phyloP scores from a whole-genome alignment of 208 protist genomes.

The Crithidia expoeki region DNA sequence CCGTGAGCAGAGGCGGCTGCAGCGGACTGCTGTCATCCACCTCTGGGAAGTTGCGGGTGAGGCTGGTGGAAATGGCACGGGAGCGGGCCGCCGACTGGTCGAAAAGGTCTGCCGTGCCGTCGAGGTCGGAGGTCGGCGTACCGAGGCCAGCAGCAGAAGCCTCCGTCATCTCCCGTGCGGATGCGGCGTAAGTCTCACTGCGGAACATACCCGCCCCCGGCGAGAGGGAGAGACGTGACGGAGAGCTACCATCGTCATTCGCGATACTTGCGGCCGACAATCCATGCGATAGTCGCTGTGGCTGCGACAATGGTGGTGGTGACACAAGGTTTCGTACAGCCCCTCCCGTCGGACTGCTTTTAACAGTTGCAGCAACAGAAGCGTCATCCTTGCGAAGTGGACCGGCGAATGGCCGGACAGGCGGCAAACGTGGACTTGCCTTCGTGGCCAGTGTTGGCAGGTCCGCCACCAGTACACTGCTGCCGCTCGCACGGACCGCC shows the following conservation, averaged over 20 bases:
- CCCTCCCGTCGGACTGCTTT: background rate
- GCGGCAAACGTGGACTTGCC: slow-evolving; percentile 2
- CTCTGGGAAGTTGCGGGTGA: slow-evolving; percentile 12
- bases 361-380: too few species aligned
- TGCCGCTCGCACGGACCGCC: background rate
- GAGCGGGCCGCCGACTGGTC: background rate
- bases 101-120: background rate
- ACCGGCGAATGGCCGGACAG: background rate
- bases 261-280: background rate
- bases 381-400: background rate
- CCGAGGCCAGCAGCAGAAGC: background rate
- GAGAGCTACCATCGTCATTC: background rate
- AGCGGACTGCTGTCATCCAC: slow-evolving; percentile 6
- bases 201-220: background rate
- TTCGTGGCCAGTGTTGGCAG: background rate
- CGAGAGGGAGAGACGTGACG: background rate
- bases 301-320: background rate
- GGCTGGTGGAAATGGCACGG: slow-evolving; percentile 2
- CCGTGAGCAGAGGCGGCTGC: background rate
- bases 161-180: background rate
- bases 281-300: too few species aligned
- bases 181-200: background rate
- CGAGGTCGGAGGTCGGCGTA: slow-evolving; percentile 1
- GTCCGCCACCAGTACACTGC: background rate
- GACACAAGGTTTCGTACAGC: background rate